A percentile compares a stretch with the other conserved stretches of the same genome.
Evolutionary conservation across 176 grass and related monocot genomes (phyloP).

Genomic region (Chloris gayana): DNA sequence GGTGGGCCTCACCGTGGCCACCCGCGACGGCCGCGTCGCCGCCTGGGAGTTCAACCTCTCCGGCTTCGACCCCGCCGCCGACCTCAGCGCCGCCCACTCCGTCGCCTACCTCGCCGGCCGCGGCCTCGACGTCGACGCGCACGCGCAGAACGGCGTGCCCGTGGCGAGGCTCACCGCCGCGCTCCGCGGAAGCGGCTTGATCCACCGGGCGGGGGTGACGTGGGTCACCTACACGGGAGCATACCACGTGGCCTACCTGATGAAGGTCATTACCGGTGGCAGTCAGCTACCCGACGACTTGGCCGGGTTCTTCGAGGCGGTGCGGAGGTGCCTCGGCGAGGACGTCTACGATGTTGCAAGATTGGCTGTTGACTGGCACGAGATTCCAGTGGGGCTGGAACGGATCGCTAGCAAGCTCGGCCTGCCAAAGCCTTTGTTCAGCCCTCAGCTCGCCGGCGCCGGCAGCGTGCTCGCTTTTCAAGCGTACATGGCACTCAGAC

Average conservation of each 20-base stretch:
- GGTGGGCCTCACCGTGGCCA: neutral
- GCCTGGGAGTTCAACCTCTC: slow-evolving; percentile 10
- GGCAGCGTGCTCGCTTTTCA: neutral
- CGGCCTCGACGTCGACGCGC: neutral
- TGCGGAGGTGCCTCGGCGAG: neutral
- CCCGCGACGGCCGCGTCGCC: neutral
- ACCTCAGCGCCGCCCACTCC: neutral
- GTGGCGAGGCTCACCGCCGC: neutral
- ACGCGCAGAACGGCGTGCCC: slow-evolving; percentile 9
- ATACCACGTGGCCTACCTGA: slow-evolving; percentile 25
- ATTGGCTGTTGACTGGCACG: neutral
- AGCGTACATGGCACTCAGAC: neutral
- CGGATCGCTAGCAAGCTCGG: neutral
- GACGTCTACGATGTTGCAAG: slow-evolving; percentile 19
- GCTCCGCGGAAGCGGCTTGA: neutral
- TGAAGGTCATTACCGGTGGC: slow-evolving; percentile 18
- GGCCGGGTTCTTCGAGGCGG: neutral
- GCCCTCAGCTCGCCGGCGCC: neutral
- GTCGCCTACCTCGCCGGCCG: neutral
- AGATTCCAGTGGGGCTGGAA: neutral
- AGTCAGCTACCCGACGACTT: neutral
- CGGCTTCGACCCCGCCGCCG: slow-evolving; percentile 4
- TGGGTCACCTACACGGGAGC: slow-evolving; percentile 2
- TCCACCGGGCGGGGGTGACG: neutral
- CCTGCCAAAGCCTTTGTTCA: neutral